Base-by-base conservation (phyloP, 1,139 yeast species). In the Tardiomyces blankii region DNA sequence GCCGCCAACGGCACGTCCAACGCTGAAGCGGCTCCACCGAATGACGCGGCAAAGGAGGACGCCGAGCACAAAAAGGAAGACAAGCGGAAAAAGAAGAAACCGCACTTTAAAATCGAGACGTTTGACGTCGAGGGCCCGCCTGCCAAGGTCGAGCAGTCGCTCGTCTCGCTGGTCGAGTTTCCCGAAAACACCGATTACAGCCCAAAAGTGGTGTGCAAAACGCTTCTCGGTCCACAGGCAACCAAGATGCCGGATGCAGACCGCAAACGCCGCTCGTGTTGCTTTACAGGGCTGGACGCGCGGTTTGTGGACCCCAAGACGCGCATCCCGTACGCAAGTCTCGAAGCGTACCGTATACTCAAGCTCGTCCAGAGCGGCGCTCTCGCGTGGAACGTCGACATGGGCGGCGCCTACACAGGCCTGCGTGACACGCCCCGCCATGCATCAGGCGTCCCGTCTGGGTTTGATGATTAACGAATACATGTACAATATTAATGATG, bases 381-480 rank as follows among this genome's bases (percentile, higher is more conserved):
- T 43, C 74, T 76, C 44, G 77, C 78, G 18, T 89, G 96, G 96
- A 73, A 74, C 53, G 80, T 81, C 42, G 75, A 73, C 28, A 71
- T 77, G 44, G 93, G 93, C 14, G 85, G 88, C 0, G 73, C 75
- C 1, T 82, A 82, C 56, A 74, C 82, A 39, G 79, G 78, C 30
- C 68, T 76, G 14, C 70, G 82, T 49, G 73, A 73, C 39, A 72
- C 74, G 12, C 68, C 67, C 40, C 68, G 75, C 41, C 89, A 81
- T 53, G 96, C 96, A 0, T 74, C 75, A 50, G 96, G 95, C 3
- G 96, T 88, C 3, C 97, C 97, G 0, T 82, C 80, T 45, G 94
- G 94, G 2, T 87, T 87, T 64, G 52, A 48, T 35, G 39, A 35
- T 9, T n/a, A 35, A 14, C 5, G 18, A n/a, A 9, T 35, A 5